Base-by-base conservation (phyloP, 2,329 filamentous ascomycete genomes). In the Aspergillus costaricaensis region DNA sequence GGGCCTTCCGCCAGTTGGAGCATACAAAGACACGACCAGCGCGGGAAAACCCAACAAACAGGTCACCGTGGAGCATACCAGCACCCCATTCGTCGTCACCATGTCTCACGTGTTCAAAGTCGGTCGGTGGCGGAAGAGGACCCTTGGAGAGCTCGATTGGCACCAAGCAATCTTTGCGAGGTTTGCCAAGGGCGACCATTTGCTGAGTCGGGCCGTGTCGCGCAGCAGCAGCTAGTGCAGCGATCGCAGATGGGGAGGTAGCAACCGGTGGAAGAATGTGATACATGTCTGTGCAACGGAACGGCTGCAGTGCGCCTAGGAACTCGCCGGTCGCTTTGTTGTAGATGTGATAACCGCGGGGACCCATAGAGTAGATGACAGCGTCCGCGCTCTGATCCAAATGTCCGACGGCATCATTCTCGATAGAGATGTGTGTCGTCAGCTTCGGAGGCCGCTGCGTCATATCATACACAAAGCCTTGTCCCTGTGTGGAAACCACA, bases 1-100 rank as follows among this genome's bases (percentile, higher is more conserved):
- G 62, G 3, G 76, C 74, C 49, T 73, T 74, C 0, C 73, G 74
- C 78, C 79, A 81, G 61, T 80, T 68, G 0, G 74, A 73, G 60
- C 79, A 80, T n/a, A 82, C 67, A 48, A 81, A 75, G 0, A 81
- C 70, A 21, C 78, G 69, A 1, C 80, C 80, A 8, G 74, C 73
- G 4, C 77, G 72, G 10, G 79, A 81, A 36, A 81, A 71, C 38
- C 79, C 80, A 1, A 77, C 79, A 62, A 82, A 78, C 21, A 79
- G 65, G 19, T 77, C 65, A 1, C 75, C 77, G 39, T 73, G 61
- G 5, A 81, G 59, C 76, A 80, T 78, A 4, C 79, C 80, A 2
- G 80, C 79, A 17, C 80, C 80, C 79, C 80, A 82, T 63, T 81
- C 79, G 50, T 82, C 77, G 5, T 77, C 74, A 1, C 70, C 68